These are phyloP conservation scores for Linum tenue DNA, from an alignment of 345 rosid genomes.

Conservation along the genomic window DNA sequence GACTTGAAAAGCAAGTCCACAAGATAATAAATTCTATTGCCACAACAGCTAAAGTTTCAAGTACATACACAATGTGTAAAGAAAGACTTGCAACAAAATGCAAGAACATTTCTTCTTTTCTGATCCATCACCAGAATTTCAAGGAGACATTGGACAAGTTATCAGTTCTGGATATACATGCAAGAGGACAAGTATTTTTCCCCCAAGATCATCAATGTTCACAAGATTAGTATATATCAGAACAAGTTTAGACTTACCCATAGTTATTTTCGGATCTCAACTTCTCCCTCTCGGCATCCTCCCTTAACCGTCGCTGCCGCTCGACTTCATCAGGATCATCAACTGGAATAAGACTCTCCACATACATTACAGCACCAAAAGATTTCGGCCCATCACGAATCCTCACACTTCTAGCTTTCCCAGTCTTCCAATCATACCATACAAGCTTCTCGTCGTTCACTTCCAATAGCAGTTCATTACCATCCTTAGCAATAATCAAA, in stretches of 20 bases:
- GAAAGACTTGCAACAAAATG: neutral
- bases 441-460: conserved; percentile 7
- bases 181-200: neutral
- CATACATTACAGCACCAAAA: conserved; percentile 6
- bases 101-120: neutral
- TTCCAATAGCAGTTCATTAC: conserved; percentile 2
- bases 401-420: conserved; percentile 1
- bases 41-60: neutral
- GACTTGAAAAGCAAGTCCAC: neutral
- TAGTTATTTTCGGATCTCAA: neutral
- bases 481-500: neutral
- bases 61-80: neutral
- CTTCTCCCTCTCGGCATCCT: conserved; percentile 2
- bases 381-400: conserved; percentile 5
- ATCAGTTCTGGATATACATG: neutral
- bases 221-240: too few species aligned
- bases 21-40: neutral
- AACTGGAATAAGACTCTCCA: neutral
- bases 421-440: conserved; percentile 4
- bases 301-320: neutral
- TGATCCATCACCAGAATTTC: neutral
- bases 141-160: too few species aligned
- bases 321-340: neutral
- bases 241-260: neutral
- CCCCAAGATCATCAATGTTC: neutral